A percentile compares a stretch with the other conserved stretches of the same genome.
These are phyloP conservation scores for Vanrija pseudolonga DNA, from an alignment of 1,284 basidiomycete genomes.

Conservation along the genomic window DNA sequence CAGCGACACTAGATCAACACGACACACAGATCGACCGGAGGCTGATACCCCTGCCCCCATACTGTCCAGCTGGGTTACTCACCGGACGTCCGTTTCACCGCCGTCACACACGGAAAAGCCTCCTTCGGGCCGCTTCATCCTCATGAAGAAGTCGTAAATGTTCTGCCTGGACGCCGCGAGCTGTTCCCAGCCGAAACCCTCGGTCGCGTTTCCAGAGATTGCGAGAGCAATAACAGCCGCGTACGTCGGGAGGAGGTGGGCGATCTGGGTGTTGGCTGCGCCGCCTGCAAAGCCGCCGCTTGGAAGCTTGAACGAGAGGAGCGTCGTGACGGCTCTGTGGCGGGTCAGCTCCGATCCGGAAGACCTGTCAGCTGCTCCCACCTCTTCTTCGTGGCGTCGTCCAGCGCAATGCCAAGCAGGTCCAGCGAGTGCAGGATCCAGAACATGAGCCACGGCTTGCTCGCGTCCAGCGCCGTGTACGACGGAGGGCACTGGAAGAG, in stretches of 20 bases:
- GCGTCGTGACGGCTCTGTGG: slow-evolving; percentile 51
- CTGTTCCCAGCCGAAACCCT: slow-evolving; percentile 71
- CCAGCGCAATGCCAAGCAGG: slow-evolving; percentile 69
- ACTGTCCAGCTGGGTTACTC: slow-evolving; percentile 25
- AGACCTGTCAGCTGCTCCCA: too few species aligned
- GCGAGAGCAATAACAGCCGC: slow-evolving; percentile 81
- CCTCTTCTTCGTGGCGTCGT: slow-evolving; percentile 68
- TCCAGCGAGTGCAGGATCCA: slow-evolving; percentile 83
- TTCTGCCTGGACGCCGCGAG: slow-evolving; percentile 64
- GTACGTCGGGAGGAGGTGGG: slow-evolving; percentile 88
- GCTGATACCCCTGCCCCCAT: slow-evolving; percentile 21
- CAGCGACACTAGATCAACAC: slow-evolving; percentile 17
- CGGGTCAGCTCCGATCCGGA: not conserved
- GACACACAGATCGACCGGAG: slow-evolving; percentile 24
- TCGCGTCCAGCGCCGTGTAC: slow-evolving; percentile 82
- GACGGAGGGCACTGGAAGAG: slow-evolving; percentile 54
- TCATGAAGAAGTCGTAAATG: slow-evolving; percentile 86
- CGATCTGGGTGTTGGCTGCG: slow-evolving; percentile 66
- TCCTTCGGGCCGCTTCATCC: slow-evolving; percentile 88
- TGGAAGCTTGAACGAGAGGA: slow-evolving; percentile 72
- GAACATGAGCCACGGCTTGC: slow-evolving; percentile 86
- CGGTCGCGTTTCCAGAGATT: slow-evolving; percentile 63
- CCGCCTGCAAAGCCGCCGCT: slow-evolving; percentile 89
- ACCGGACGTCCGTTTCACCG: slow-evolving; percentile 92
- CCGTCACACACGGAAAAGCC: slow-evolving; percentile 85